Base-by-base conservation (phyloP, 306 rosid species). In the Hippophae tibetana region DNA sequence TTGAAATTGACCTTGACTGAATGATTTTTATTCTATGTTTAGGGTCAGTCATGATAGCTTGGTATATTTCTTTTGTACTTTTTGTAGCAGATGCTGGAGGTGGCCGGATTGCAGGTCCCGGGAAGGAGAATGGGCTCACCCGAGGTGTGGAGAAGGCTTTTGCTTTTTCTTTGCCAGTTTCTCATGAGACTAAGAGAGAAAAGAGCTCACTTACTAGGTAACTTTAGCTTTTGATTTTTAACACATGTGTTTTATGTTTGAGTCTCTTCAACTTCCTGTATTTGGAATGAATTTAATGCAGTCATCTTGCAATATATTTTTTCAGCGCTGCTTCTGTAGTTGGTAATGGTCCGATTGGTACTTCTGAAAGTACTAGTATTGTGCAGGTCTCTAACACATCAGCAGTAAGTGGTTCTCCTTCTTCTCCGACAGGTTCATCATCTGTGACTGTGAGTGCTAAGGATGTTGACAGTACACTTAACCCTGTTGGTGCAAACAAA, bases 81-180 rank as follows among this genome's bases (percentile, higher is more conserved):
- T 44, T 77, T 67, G 53, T 73, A 49, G 61, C 79, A 92, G 98
- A 85, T 80, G 72, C 84, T 70, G 83, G 73, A 43, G 79, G 82
- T 61, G 77, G 90, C 77, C 83, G 88, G 79, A 78, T 56, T 67
- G 60, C 84, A 68, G 85, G 78, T 63, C 57, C 79, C 47, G 88
- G 81, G 51, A 85, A 78, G 61, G 90, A 81, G 69, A 80, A 71
- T 79, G 96, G 96, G 62, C 54, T 72, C 54, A 79, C 61, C 72
- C 89, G 73, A 79, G 74, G 67, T 49, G 66, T 67, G 47, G 99
- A 83, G 81, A 88, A 83, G 78, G 73, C 67, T 62, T 43, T 61
- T 60, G 64, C 52, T 61, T 75, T 70, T 13, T 70, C 76, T 64
- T 51, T 68, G 68, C 67, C 78, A 45, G 74, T 74, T 67, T 77